phyloP scores from a whole-genome alignment of 805 yeast genomes.

The Suhomyces sp. region DNA sequence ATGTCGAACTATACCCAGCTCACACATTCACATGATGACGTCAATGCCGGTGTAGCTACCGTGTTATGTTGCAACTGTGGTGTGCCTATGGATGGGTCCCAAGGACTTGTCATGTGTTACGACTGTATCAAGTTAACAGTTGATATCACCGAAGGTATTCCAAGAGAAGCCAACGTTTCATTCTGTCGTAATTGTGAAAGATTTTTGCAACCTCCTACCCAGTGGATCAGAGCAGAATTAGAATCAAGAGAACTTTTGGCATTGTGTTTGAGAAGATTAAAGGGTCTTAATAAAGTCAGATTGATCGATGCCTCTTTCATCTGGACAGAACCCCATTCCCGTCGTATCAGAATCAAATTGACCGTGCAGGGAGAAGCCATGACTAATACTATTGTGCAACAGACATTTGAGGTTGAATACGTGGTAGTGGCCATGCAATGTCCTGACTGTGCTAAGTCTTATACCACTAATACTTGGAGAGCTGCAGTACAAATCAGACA shows the following conservation, averaged over 20 bases:
- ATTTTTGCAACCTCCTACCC: conserved; percentile 89
- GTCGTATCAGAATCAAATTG: conserved; percentile 86
- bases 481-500: conserved; percentile 97
- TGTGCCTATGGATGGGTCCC: conserved; percentile 94
- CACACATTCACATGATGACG: conserved; percentile 30
- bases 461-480: conserved; percentile 96
- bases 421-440: conserved; percentile 95
- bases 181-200: conserved; percentile 98
- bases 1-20: conserved; percentile 53
- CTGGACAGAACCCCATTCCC: conserved; percentile 99
- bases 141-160: conserved; percentile 88
- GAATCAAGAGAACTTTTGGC: conserved; percentile 94
- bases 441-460: conserved; percentile 97
- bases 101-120: conserved; percentile 92
- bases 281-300: conserved; percentile 83
- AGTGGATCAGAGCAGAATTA: conserved; percentile 87
- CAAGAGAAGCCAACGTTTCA: conserved; percentile 89
- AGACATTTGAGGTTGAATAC: conserved; percentile 91
- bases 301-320: conserved; percentile 90
- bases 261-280: conserved; percentile 80
- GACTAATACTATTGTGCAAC: conserved; percentile 88
- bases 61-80: conserved; percentile 98
- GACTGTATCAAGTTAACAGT: conserved; percentile 94
- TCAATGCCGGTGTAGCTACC: conserved; percentile 56
- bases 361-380: conserved; percentile 98